A percentile compares a stretch with the other conserved stretches of the same genome.
phyloP scores from a whole-genome alignment of 257 asterid genomes.

The Solanum pimpinellifolium region DNA sequence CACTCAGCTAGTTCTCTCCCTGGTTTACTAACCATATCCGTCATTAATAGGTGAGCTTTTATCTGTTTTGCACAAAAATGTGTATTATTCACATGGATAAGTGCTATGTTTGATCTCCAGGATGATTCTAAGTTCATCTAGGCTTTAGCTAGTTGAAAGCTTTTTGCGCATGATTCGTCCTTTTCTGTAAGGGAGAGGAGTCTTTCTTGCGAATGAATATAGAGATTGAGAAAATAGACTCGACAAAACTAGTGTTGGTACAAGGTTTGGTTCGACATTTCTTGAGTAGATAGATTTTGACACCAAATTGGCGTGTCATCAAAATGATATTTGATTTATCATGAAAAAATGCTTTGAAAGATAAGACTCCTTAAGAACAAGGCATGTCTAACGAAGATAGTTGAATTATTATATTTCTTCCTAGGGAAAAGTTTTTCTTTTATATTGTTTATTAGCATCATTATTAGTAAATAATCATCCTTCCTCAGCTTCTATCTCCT shows the following conservation, averaged over 20 bases:
- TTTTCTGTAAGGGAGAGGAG: neutral
- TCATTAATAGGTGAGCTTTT: slow-evolving; percentile 75
- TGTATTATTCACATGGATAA: neutral
- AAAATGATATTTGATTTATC: neutral
- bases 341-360: neutral
- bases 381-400: neutral
- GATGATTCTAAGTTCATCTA: neutral
- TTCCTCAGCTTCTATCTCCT: neutral
- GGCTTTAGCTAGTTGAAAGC: neutral
- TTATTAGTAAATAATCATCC: neutral
- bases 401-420: neutral
- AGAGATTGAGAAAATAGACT: neutral
- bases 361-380: neutral
- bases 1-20: slow-evolving; percentile 54
- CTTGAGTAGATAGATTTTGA: neutral
- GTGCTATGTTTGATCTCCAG: neutral
- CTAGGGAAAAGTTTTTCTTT: neutral
- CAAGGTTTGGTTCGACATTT: neutral
- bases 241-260: neutral
- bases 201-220: neutral
- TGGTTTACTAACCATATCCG: slow-evolving; percentile 67
- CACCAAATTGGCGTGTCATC: neutral
- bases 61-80: neutral
- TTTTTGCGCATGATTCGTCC: neutral
- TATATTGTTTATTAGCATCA: neutral